Evolutionary conservation across 192 early-diverging fungal species (phyloP).

Genomic region (Backusella parvicylindrica): DNA sequence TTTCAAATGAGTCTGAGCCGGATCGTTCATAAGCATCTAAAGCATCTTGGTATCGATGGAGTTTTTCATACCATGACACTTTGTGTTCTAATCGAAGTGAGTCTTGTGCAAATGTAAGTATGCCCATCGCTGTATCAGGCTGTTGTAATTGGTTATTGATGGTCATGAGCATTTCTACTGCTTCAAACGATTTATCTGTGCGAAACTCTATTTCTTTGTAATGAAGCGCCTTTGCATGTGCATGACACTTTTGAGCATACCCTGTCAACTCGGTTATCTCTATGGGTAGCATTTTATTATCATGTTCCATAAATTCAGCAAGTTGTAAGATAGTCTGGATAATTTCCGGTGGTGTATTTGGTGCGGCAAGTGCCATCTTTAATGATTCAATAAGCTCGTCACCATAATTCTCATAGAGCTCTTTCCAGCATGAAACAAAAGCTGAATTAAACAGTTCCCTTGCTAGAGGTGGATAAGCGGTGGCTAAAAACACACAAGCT

Average conservation of each 20-base stretch:
- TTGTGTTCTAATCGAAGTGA: slow-evolving; percentile 79
- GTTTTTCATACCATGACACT: slow-evolving; percentile 90
- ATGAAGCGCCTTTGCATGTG: slow-evolving; percentile 96
- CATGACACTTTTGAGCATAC: slow-evolving; percentile 91
- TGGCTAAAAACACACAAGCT: slow-evolving; percentile 82
- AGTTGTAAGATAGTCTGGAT: slow-evolving; percentile 87
- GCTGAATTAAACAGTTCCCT: slow-evolving; percentile 93
- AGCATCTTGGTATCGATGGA: slow-evolving; percentile 94
- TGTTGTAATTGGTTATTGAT: slow-evolving; percentile 95
- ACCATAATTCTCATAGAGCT: slow-evolving; percentile 84
- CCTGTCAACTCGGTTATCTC: slow-evolving; percentile 82
- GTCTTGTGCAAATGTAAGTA: slow-evolving; percentile 85
- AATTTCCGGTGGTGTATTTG: slow-evolving; percentile 87
- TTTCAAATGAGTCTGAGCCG: slow-evolving; percentile 72
- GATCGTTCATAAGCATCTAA: slow-evolving; percentile 80
- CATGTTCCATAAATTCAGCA: slow-evolving; percentile 98
- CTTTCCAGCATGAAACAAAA: slow-evolving; percentile 96
- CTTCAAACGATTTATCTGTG: slow-evolving; percentile 74
- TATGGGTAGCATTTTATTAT: slow-evolving; percentile 92
- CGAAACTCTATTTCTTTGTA: slow-evolving; percentile 96
- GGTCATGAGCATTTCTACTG: slow-evolving; percentile 87
- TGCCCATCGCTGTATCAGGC: slow-evolving; percentile 94
- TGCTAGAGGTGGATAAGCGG: slow-evolving; percentile 74
- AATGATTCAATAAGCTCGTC: slow-evolving; percentile 82
- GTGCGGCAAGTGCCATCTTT: slow-evolving; percentile 75